These are phyloP conservation scores for Prototheca cutis DNA, from an alignment of 163 green algal species.

Conservation along the genomic window DNA sequence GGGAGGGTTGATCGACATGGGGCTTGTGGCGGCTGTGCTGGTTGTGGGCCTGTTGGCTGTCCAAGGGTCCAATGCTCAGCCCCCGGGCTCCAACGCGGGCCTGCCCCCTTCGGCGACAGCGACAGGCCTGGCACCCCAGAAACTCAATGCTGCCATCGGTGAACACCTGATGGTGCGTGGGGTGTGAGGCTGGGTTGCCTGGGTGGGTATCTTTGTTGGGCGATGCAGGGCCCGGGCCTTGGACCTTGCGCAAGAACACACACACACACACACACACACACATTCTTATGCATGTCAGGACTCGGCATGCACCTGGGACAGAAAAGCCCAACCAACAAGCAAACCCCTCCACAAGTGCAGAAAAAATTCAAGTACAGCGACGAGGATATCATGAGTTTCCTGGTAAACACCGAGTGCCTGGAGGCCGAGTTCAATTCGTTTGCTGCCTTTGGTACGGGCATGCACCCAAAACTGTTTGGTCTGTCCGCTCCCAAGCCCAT, in stretches of 20 bases:
- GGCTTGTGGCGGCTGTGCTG: neutral
- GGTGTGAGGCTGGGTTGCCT: too few species aligned
- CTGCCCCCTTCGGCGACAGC: slow-evolving; percentile 11
- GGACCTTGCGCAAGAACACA: too few species aligned
- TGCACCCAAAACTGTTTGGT: slow-evolving; percentile 7
- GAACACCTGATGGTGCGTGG: neutral
- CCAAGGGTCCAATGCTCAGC: neutral
- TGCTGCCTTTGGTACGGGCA: slow-evolving; percentile 13
- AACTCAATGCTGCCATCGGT: neutral
- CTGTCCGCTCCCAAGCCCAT: slow-evolving; percentile 14
- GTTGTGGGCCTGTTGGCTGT: neutral
- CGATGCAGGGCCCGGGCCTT: too few species aligned
- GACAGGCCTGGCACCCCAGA: slow-evolving; percentile 12
- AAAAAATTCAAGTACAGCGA: slow-evolving; percentile 4
- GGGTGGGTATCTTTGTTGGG: too few species aligned
- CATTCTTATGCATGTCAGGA: too few species aligned
- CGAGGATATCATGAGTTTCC: slow-evolving; percentile 12
- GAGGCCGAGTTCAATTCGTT: slow-evolving; percentile 31
- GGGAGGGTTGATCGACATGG: too few species aligned
- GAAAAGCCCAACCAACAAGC: too few species aligned
- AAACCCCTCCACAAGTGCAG: neutral
- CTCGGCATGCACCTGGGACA: too few species aligned
- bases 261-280: too few species aligned
- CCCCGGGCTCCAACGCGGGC: slow-evolving; percentile 7
- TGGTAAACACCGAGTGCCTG: slow-evolving; percentile 31